Percentiles rank a stretch among this genome's conserved stretches.
phyloP scores from a whole-genome alignment of 2,329 filamentous ascomycete genomes.

The Penicillium brevicompactum region DNA sequence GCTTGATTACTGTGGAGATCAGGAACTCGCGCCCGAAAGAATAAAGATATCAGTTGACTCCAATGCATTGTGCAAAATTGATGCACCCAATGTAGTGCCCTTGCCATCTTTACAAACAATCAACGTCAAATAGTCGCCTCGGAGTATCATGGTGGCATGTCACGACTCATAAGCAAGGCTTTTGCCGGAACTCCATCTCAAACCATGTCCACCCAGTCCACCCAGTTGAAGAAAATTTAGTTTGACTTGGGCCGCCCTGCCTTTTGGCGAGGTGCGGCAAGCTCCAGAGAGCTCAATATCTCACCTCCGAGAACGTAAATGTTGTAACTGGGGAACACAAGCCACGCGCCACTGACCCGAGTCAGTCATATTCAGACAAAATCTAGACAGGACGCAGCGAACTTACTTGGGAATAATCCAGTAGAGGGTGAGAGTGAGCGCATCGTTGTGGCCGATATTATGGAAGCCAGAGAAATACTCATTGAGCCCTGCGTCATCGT shows the following conservation, averaged over 20 bases:
- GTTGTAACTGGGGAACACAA: constrained; percentile 65
- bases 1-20: background rate
- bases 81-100: background rate
- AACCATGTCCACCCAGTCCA: background rate
- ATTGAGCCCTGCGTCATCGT: constrained; percentile 50
- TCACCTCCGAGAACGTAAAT: constrained; percentile 62
- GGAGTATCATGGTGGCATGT: background rate
- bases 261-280: constrained; percentile 28
- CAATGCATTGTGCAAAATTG: no score
- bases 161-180: background rate
- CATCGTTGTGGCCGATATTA: constrained; percentile 64
- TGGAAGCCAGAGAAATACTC: constrained; percentile 63
- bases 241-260: constrained; percentile 33
- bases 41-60: background rate
- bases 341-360: constrained; percentile 60
- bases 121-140: background rate
- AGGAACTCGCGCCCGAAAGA: background rate
- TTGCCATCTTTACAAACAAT: background rate
- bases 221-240: constrained; percentile 10
- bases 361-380: constrained; percentile 15
- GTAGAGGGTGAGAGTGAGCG: constrained; percentile 54
- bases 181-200: background rate
- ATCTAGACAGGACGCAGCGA: background rate
- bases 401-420: constrained; percentile 70
- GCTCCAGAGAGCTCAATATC: constrained; percentile 61